phyloP scores from a whole-genome alignment of 2,329 filamentous ascomycete genomes.

The Pseudodiploospora longispora region DNA sequence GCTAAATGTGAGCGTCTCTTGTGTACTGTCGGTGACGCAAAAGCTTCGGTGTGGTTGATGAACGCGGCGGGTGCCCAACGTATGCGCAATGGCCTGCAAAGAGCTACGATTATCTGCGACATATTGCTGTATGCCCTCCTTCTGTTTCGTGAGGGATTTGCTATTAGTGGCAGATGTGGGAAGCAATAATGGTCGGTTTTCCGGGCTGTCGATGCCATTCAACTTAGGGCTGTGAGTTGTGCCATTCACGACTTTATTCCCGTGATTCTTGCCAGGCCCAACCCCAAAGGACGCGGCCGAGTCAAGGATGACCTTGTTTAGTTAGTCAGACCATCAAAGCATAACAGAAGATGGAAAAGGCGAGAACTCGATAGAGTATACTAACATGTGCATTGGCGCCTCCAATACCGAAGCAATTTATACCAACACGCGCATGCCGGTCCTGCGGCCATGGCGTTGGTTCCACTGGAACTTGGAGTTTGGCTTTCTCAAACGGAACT shows the following conservation, averaged over 20 bases:
- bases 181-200: background rate
- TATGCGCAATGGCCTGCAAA: slow-evolving; percentile 8
- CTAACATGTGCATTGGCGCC: slow-evolving; percentile 26
- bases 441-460: slow-evolving; percentile 25
- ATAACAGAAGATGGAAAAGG: slow-evolving; percentile 9
- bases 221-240: too few relatives aligned
- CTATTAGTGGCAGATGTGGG: slow-evolving; percentile 3
- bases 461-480: slow-evolving; percentile 22
- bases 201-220: too few relatives aligned
- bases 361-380: slow-evolving; percentile 17
- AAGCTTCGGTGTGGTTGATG: slow-evolving; percentile 7
- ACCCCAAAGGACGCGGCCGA: background rate
- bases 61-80: slow-evolving; percentile 9
- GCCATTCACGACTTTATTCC: too few relatives aligned
- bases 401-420: slow-evolving; percentile 29
- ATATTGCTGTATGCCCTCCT: slow-evolving; percentile 14
- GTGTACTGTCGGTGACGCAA: background rate
- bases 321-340: background rate
- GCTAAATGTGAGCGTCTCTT: background rate
- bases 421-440: slow-evolving; percentile 16
- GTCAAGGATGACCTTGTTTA: background rate
- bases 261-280: background rate
- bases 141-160: slow-evolving; percentile 1
- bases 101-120: slow-evolving; percentile 8
- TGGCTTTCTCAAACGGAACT: slow-evolving; percentile 15